Conservation (phyloP, 1,284 basidiomycete genomes). For the Apiotrichum sp. region DNA sequence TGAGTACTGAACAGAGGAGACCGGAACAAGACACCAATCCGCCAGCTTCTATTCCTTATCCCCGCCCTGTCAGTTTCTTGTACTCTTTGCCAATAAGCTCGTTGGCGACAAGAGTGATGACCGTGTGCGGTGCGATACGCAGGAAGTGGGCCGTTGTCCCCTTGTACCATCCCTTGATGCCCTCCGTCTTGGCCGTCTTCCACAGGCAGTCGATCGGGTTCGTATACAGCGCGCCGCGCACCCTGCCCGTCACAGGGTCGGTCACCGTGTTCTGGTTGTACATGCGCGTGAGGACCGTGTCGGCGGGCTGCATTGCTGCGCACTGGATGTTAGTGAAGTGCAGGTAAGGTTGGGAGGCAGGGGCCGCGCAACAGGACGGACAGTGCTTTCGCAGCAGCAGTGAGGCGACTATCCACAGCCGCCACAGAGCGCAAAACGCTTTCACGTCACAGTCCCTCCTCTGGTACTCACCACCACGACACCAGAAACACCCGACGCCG, state of each 20-base stretch:
- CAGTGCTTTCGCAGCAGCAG: too few relatives aligned
- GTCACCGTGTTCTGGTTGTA: slow-evolving; percentile 86
- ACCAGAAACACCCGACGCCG: slow-evolving; percentile 82
- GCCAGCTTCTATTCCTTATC: background rate
- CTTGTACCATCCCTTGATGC: slow-evolving; percentile 86
- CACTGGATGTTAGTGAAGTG: slow-evolving; percentile 43
- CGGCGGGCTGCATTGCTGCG: slow-evolving; percentile 68
- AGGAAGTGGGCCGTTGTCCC: slow-evolving; percentile 87
- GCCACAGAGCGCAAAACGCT: too few relatives aligned
- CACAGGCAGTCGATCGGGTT: slow-evolving; percentile 93
- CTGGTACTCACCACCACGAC: slow-evolving; percentile 58
- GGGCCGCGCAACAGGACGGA: too few relatives aligned
- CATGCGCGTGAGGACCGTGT: slow-evolving; percentile 78
- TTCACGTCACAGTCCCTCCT: slow-evolving; percentile 50
- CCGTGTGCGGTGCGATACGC: slow-evolving; percentile 83
- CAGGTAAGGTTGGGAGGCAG: too few relatives aligned
- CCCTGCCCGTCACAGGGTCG: slow-evolving; percentile 62
- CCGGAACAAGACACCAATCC: too few relatives aligned
- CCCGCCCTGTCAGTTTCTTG: slow-evolving; percentile 28
- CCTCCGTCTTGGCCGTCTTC: slow-evolving; percentile 90
- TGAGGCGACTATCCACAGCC: too few relatives aligned
- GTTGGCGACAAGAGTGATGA: slow-evolving; percentile 79
- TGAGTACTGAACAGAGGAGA: too few relatives aligned
- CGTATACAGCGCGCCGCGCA: slow-evolving; percentile 72
- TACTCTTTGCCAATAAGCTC: slow-evolving; percentile 75